Conservation (phyloP, 176 grass and related monocot genomes). For the Oryza glaberrima region DNA sequence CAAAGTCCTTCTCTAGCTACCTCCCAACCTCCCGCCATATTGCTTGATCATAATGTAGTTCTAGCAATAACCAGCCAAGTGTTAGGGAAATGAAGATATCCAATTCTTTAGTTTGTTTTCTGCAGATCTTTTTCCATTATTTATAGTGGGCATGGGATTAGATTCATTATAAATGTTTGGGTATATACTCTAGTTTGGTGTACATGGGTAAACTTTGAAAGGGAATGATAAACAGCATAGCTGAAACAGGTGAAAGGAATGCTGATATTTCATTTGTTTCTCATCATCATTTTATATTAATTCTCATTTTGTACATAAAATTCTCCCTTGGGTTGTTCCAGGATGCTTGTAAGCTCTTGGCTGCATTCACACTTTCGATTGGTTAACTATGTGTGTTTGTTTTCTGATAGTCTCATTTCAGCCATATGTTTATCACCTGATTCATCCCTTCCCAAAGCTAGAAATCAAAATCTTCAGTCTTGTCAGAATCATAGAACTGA, state of each 20-base stretch:
- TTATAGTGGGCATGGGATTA: neutral
- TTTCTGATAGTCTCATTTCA: neutral
- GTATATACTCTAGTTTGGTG: conserved; percentile 26
- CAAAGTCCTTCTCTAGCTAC: conserved; percentile 44
- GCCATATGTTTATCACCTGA: neutral
- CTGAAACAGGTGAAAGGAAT: neutral
- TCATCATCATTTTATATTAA: neutral
- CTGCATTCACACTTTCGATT: neutral
- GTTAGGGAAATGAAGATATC: conserved; percentile 8
- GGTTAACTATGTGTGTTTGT: neutral
- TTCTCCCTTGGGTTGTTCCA: neutral
- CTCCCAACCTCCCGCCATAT: conserved; percentile 13
- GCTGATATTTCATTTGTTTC: neutral
- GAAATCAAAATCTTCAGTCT: neutral
- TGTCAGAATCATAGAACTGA: neutral
- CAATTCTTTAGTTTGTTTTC: conserved; percentile 41
- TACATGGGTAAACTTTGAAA: conserved; percentile 27
- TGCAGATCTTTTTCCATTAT: conserved; percentile 14
- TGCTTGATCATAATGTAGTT: conserved; percentile 11
- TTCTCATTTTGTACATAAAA: conserved; percentile 10
- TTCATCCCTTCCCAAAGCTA: neutral
- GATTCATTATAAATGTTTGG: neutral
- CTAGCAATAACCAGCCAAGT: conserved; percentile 18
- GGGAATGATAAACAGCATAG: conserved; percentile 4
- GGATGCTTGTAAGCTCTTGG: neutral